Base-by-base conservation (phyloP, 2,329 filamentous ascomycete genomes). In the Phaeosphaeriaceae sp. region DNA sequence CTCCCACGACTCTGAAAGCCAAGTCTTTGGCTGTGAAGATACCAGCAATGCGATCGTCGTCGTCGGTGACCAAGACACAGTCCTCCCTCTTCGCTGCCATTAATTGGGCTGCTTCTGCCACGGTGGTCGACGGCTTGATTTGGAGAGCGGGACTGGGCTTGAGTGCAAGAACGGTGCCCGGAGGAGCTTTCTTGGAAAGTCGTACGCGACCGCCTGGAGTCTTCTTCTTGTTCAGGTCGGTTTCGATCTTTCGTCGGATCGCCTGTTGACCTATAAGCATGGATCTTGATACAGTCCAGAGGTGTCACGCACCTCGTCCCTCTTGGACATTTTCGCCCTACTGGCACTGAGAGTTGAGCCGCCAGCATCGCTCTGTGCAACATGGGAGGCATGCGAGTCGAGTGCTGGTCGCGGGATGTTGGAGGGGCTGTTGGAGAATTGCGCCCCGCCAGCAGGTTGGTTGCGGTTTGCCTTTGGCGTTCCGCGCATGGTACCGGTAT, bases 11-110 rank as follows among this genome's bases (percentile, higher is more conserved):
- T 57, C 95, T 89, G 84, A 98, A 99, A 19, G 95, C 95, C 75
- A 99, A 84, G 83, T 99, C 95, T 83, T 99, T 99, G 67, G 95
- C 95, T 0, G 95, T 99, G 79, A 99, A 99, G 78, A 99, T 99
- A 81, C 95, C 95, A 46, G 95, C 92, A 80, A 99, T 99, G 48
- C 95, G 88, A 74, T 99, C 95, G 79, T 99, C 93, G 66, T 98
- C 94, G 77, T 99, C 95, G 44, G 95, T 99, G 22, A 99, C 95
- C 60, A 99, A 82, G 41, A 99, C 95, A 73, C 95, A 99, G 78
- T 99, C 95, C 79, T 99, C 95, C 71, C 95, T 87, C 85, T 99
- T 99, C 51, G 95, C 95, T 55, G 95, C 95, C 95, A 99, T 99
- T 74, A 99, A 84, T 83, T 99, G 95, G 42, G 95, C 95, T 49